These are phyloP conservation scores for Lentinula novae-zelandiae DNA, from an alignment of 1,284 basidiomycete genomes.

Conservation along the genomic window DNA sequence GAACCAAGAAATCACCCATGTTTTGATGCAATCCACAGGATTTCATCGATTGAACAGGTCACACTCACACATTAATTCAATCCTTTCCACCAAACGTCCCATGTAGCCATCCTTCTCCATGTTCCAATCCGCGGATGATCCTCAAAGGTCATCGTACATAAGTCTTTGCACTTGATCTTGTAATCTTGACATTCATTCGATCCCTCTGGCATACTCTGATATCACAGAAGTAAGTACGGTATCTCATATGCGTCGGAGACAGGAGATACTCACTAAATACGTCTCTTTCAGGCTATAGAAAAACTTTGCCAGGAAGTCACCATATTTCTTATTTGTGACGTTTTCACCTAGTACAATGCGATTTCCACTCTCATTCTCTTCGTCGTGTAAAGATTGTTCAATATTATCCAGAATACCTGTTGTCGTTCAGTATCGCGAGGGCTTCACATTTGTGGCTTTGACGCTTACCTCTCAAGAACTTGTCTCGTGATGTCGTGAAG, in stretches of 20 bases:
- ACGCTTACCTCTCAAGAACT: neutral
- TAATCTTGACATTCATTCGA: slow-evolving; percentile 1
- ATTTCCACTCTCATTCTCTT: neutral
- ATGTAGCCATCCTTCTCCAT: neutral
- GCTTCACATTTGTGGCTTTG: too few relatives aligned
- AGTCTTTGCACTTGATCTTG: neutral
- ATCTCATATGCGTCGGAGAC: neutral
- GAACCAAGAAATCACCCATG: neutral
- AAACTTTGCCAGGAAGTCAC: neutral
- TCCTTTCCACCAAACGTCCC: slow-evolving; percentile 3
- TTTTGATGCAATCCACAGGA: neutral
- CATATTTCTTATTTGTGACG: neutral
- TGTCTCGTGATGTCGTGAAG: neutral
- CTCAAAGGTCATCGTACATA: neutral
- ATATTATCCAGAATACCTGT: neutral
- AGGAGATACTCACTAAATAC: neutral
- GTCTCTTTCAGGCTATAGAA: neutral
- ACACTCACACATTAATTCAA: neutral
- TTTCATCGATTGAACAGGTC: neutral
- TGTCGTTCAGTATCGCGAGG: neutral
- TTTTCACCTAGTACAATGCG: neutral
- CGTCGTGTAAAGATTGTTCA: neutral
- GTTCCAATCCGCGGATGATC: neutral
- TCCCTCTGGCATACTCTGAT: neutral
- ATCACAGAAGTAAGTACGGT: neutral